Evolutionary conservation across 768 basidiomycete species (phyloP), one percentile per base, ranked within the genome.

Genomic region (Amanita fuliginea): DNA sequence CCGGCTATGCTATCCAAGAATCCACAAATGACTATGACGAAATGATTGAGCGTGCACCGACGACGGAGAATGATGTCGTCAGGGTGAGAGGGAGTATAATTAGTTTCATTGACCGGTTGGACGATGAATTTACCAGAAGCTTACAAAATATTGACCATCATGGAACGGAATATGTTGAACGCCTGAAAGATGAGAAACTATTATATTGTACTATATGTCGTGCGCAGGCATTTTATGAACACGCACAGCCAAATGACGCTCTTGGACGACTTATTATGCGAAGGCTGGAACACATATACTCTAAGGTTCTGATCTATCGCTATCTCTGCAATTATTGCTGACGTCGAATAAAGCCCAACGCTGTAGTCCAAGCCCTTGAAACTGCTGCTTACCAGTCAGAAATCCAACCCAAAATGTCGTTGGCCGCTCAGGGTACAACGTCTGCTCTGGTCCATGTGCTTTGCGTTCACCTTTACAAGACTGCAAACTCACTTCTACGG

Each of bases 91-190:
- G 96, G 37, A 95, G 88, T 61, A 80, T 99, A 64, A 95, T 98
- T 66, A 90, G 89, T 61, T 90, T 96, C 57, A 79, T 99, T 42
- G 96, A 99, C 64, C 83, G 94, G 47, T 68, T 99, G 42, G 96
- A 98, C 62, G 96, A 98, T 58, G 96, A 99, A 67, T 99, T 99
- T 64, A 97, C 93, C 39, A 88, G 88, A 61, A 93, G 90, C 59
- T 68, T 99, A 30, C 96, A 98, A 77, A 92, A 97, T 60, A 92
- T 96, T 55, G 96, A 99, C 59, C 95, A 96, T 6, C 96, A 99
- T 62, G 93, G 96, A 2, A 91, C 88, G n/a, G 96, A 99, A 65
- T 99, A 99, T 61, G 86, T 99, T 39, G 96, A 97, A 61, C 79
- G 96, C 42, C 71, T 99, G 51, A 92, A 92, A 67, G 93, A 98